Evolutionary conservation across 202 grass and related monocot genomes (phyloP).

Genomic region (Setaria italica): DNA sequence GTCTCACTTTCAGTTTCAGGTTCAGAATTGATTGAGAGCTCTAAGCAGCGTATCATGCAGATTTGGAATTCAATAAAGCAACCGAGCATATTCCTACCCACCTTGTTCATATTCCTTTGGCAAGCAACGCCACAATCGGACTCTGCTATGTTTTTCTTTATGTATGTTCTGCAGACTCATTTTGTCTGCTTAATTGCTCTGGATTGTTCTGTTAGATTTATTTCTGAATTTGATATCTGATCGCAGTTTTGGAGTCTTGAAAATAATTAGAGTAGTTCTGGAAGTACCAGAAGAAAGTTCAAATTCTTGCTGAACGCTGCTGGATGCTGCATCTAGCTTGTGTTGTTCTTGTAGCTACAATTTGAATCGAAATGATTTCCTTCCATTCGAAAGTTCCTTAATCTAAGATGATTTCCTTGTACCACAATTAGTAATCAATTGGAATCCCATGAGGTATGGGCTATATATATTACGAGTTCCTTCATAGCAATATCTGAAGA

Average conservation of each 20-base stretch:
- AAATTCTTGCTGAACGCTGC: background rate
- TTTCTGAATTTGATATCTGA: background rate
- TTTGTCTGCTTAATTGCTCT: constrained; percentile 37
- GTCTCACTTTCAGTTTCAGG: constrained; percentile 56
- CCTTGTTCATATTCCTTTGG: constrained; percentile 96
- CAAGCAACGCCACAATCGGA: constrained; percentile 98
- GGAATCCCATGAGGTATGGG: constrained; percentile 2
- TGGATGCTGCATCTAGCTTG: background rate
- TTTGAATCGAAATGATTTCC: constrained; percentile 22
- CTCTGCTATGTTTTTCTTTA: constrained; percentile 92
- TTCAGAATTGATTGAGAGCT: constrained; percentile 74
- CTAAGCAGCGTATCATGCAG: constrained; percentile 68
- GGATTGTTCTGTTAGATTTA: constrained; percentile 18
- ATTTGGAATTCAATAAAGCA: constrained; percentile 88
- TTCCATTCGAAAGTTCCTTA: constrained; percentile 21
- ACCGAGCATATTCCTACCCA: constrained; percentile 82
- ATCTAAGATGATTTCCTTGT: constrained; percentile 10
- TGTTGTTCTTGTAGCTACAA: constrained; percentile 24
- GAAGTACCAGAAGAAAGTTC: constrained; percentile 14
- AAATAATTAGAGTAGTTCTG: background rate
- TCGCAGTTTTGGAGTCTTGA: background rate
- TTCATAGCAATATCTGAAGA: constrained; percentile 2
- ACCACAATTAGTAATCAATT: background rate
- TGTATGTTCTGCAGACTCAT: constrained; percentile 59
- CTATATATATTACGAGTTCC: constrained; percentile 23